Evolutionary conservation across 2,329 filamentous ascomycete species (phyloP), one percentile per base, ranked within the genome.

Genomic region (Sporothrix euskadiensis): DNA sequence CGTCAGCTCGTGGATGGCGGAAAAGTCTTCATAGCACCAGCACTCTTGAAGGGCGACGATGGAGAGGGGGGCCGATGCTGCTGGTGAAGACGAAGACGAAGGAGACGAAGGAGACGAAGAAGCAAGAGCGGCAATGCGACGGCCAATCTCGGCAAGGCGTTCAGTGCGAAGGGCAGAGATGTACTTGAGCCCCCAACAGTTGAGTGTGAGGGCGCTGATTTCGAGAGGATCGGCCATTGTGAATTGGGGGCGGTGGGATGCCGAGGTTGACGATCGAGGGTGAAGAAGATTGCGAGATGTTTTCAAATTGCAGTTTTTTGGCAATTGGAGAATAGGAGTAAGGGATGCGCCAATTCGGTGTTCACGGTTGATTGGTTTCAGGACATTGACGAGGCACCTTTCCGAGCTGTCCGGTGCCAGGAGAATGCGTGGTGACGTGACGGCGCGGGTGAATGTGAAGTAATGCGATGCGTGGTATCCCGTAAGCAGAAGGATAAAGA

Each of bases 171-270:
- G 88, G 77, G 91, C 90, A 70, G 94, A 91, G 79, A 98, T 87
- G 83, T 90, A 94, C 79, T 97, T 95, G 75, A 98, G 89, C 70
- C 96, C 96, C 95, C 96, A 98, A 88, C 94, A 98, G 83, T 99
- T 99, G 81, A 97, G 89, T 4, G 93, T 96, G 76, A 98, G 84
- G 77, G 98, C 86, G 79, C 92, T 91, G 80, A 98, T 88, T 73
- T 90, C 87, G 16, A 54, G 16, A 10, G 47, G 66, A 1, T 41
- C 44, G 3, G 47, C 47, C 66, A 69, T 69, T 9, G 47, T 26
- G 65, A n/a, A 26, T 26, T 2, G 4, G 12, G 4, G 26, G 22
- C 19, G 39, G 41, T 49, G 19, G 22, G 4, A 39, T 12, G 1
- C 30, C 14, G 22, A 47, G 39, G 39, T 26, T 12, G 35, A 65